phyloP scores from a whole-genome alignment of 257 asterid genomes.

The Solanum pinnatisectum region DNA sequence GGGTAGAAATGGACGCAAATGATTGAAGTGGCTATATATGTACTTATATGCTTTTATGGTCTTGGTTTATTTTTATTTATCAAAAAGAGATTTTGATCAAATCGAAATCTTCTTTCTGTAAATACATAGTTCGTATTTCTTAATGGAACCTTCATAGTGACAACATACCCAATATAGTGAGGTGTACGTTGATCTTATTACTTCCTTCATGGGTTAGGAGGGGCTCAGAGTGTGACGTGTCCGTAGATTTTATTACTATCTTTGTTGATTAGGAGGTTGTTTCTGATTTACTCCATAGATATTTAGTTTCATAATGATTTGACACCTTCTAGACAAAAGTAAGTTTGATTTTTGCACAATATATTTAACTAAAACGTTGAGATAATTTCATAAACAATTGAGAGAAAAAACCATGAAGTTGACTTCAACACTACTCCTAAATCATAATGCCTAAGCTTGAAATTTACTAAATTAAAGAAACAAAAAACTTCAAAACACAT shows the following conservation, averaged over 20 bases:
- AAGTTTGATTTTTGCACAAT: not conserved
- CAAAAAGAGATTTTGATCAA: too few species aligned
- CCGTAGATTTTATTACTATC: too few species aligned
- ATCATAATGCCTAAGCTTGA: not conserved
- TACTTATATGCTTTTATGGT: too few species aligned
- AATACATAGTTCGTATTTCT: too few species aligned
- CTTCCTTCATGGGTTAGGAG: too few species aligned
- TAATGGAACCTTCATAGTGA: too few species aligned
- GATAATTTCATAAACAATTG: not conserved
- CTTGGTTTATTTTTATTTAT: too few species aligned
- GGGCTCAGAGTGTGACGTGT: too few species aligned
- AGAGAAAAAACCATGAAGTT: not conserved
- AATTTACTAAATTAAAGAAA: fast-evolving
- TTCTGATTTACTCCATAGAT: not conserved
- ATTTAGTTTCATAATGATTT: not conserved
- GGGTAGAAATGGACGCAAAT: fast-evolving
- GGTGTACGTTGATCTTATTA: too few species aligned
- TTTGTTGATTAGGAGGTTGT: not conserved
- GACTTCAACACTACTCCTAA: not conserved
- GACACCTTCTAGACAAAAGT: not conserved
- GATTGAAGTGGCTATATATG: too few species aligned
- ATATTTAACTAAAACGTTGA: not conserved
- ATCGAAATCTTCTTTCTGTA: not conserved
- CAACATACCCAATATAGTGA: too few species aligned
- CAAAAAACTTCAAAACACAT: not conserved